Base-by-base conservation (phyloP, 2,329 filamentous ascomycete genomes). In the Cytospora chrysosperma region DNA sequence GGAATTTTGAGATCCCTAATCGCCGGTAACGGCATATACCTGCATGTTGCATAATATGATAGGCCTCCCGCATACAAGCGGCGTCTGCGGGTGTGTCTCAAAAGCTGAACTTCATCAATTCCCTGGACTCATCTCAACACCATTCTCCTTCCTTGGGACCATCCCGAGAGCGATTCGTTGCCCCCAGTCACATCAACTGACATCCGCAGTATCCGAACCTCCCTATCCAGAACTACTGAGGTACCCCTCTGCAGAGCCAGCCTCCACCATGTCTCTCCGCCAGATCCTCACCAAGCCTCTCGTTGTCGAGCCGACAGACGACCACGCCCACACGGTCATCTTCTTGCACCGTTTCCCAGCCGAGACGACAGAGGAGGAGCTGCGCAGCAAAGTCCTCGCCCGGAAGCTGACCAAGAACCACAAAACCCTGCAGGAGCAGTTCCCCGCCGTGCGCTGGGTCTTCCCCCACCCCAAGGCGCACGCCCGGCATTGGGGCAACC, bases 301-400 rank as follows among this genome's bases (percentile, higher is more conserved):
- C 21, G 54, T 69, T 40, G 51, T 69, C 28, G 58, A 64, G 15
- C 57, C 68, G 13, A 50, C 57, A 15, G 54, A 53, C 7, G 49
- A 63, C 40, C 68, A 68, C 57, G 65, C 66, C 15, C 66, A 69
- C 37, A 69, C 68, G 4, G 66, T 69, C 4, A 61, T 69, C 24
- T 69, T 69, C 60, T 64, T 69, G 8, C 68, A 69, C 59, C 59
- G 62, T 2, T 65, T 67, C 50, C 57, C 67, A 13, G 49, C 56
- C 4, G 50, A 56, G 4, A 66, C 61, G 27, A 62, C 63, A 2
- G 63, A 65, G 19, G 52, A 65, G 4, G 60, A 67, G 28, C 32
- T 69, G 3, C 58, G 17, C 51, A 5, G 15, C 60, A 69, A 69
- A 30, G 56, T 68, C 13, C 62, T 69, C 26, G 62, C 67, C 0